Conservation (phyloP, 768 basidiomycete species). For the Suillus subalutaceus region DNA sequence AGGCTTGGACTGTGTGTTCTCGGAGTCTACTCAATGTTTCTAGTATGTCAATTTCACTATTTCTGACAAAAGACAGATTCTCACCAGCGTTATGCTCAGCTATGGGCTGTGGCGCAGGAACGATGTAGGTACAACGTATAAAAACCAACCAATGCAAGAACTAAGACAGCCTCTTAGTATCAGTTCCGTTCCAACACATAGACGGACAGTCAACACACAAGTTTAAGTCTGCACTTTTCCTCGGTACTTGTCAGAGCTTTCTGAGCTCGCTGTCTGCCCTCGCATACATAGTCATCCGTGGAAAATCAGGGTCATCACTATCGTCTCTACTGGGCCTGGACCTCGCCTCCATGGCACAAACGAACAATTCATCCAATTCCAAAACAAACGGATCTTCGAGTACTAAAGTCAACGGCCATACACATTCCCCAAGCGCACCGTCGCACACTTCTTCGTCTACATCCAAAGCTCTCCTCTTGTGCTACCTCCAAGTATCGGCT, state of each 20-base stretch:
- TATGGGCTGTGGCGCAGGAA: conserved; percentile 96
- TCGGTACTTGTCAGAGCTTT: conserved; percentile 84
- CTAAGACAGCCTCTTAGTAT: conserved; percentile 49
- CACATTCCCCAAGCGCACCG: conserved; percentile 26
- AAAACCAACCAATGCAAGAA: not conserved
- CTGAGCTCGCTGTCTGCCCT: conserved; percentile 78
- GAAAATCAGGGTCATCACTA: conserved; percentile 56
- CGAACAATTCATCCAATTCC: conserved; percentile 28
- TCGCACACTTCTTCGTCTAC: conserved; percentile 29
- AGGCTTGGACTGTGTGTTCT: conserved; percentile 77
- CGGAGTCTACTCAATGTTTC: conserved; percentile 93
- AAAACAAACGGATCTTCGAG: conserved; percentile 26
- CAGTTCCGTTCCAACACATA: conserved; percentile 78
- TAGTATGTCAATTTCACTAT: conserved; percentile 50
- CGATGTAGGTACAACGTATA: conserved; percentile 56
- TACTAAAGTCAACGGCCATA: conserved; percentile 43
- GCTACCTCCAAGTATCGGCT: conserved; percentile 82
- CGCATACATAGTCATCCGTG: conserved; percentile 69
- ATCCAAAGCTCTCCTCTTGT: conserved; percentile 57
- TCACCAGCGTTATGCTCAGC: conserved; percentile 39
- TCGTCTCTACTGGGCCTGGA: conserved; percentile 64
- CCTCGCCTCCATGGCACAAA: conserved; percentile 26
- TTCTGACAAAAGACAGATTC: conserved; percentile 12
- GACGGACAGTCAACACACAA: conserved; percentile 65
- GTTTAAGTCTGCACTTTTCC: conserved; percentile 84